These are phyloP conservation scores for Orbilia javanica DNA, from an alignment of 2,329 filamentous ascomycete species.

Conservation along the genomic window DNA sequence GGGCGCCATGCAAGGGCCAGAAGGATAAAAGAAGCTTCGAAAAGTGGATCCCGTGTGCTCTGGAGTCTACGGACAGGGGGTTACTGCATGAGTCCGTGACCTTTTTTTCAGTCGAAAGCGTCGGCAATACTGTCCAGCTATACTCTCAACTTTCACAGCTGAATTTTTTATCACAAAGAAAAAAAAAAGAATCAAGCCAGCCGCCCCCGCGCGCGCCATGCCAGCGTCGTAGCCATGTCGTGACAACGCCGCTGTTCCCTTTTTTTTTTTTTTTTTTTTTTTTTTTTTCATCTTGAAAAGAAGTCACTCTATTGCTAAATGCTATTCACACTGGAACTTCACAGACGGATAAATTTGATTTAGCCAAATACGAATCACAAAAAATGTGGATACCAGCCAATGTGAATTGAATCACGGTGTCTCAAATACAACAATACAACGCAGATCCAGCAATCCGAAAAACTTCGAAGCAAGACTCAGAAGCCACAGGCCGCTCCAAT, in stretches of 20 bases:
- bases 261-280: no score
- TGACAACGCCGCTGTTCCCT: no score
- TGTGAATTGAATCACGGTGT: neutral
- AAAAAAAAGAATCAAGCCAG: no score
- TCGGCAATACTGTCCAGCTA: neutral
- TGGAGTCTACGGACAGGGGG: neutral
- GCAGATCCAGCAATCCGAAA: neutral
- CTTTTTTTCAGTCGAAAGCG: neutral
- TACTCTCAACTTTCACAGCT: no score
- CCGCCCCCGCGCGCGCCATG: no score
- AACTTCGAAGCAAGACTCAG: neutral
- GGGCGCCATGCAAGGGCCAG: slow-evolving; percentile 10
- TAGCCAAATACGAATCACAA: neutral
- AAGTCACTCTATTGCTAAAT: no score
- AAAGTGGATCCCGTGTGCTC: slow-evolving; percentile 3
- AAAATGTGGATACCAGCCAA: neutral
- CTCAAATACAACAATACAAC: neutral
- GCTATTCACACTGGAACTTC: no score
- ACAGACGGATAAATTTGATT: neutral
- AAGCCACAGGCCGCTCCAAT: no score
- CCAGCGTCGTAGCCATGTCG: no score
- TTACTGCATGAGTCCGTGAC: neutral
- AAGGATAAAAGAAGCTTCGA: slow-evolving; percentile 23
- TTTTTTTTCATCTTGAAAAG: no score
- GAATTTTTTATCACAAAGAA: no score